Conservation (phyloP, 352 stramenopile species). For the Stramenopiles sp. region DNA sequence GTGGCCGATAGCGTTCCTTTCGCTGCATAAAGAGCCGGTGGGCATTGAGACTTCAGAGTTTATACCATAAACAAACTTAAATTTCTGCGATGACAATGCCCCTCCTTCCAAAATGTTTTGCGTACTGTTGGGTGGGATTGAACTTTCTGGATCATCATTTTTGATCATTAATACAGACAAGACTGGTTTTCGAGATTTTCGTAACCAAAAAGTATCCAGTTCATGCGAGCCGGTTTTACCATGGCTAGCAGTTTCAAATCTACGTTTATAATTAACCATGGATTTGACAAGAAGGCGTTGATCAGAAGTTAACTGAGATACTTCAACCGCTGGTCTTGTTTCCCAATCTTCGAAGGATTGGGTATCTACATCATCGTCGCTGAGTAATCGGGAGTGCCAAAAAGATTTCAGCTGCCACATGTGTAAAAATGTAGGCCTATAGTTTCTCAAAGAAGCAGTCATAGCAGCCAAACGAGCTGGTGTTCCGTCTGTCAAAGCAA, state of each 20-base stretch:
- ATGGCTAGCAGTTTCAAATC: slow-evolving; percentile 16
- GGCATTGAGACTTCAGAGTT: slow-evolving; percentile 96
- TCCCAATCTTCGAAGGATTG: slow-evolving; percentile 91
- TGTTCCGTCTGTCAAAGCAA: slow-evolving; percentile 86
- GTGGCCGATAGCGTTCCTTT: slow-evolving; percentile 92
- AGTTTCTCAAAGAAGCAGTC: slow-evolving; percentile 79
- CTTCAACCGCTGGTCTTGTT: slow-evolving; percentile 63
- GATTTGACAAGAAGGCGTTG: background rate
- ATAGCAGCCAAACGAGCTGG: slow-evolving; percentile 81
- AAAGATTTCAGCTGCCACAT: slow-evolving; percentile 98
- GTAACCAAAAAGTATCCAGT: slow-evolving; percentile 84
- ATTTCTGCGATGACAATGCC: background rate
- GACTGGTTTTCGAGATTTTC: slow-evolving; percentile 91
- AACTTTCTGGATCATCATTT: no score
- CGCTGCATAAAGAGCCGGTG: slow-evolving; percentile 80
- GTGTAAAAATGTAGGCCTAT: slow-evolving; percentile 82
- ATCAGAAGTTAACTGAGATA: slow-evolving; percentile 45
- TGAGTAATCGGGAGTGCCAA: slow-evolving; percentile 86
- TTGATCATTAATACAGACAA: slow-evolving; percentile 87
- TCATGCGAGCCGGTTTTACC: slow-evolving; percentile 30
- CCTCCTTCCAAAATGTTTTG: no score
- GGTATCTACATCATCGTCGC: slow-evolving; percentile 83
- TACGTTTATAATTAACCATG: background rate
- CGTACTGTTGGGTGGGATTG: no score
- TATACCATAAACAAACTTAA: slow-evolving; percentile 49